Base-by-base conservation (phyloP, 2,329 filamentous ascomycete species). In the Stachybotrys elegans region DNA sequence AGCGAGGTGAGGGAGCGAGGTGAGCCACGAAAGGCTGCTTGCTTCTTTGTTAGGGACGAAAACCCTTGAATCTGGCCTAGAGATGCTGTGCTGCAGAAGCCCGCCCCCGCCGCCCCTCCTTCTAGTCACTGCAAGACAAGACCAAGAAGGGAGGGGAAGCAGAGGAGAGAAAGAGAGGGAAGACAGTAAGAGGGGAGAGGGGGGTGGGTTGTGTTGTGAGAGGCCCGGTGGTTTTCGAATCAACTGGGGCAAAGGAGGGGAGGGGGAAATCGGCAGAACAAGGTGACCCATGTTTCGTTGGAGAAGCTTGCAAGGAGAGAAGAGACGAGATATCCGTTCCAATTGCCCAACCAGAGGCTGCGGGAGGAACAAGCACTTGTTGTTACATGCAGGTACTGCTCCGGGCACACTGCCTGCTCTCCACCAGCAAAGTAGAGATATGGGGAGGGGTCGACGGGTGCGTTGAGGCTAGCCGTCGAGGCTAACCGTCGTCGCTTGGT, bases 331-430 rank as follows among this genome's bases (percentile, higher is more conserved):
- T 40, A 38, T 43, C 41, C 42, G 36, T 23, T 22, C 37, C 48
- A 41, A 57, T 58, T 59, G 51, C 48, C 57, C 54, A 59, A 58
- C 56, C 56, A 59, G 50, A 43, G 47, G 40, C 40, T 43, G 41
- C 17, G 39, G 44, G 22, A 19, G 34, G 42, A 54, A 51, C 48
- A 48, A 54, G 54, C 54, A 53, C 51, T 44, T 48, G 46, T 42
- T 53, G 48, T 57, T 43, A 39, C 43, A 55, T 52, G 55, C 52
- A 58, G 53, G 55, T 57, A 57, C 55, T 57, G 31, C 25, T 34
- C 19, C 31, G 31, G 31, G n/a, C 14, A 34, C 31, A 17, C 14
- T 34, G 14, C 8, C n/a, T 16, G 8, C 19, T 34, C 31, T 16
- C 31, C 31, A 34, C 31, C 31, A 9, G 14, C n/a, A 12, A 17